These are phyloP conservation scores for Geotrichum bryndzae DNA, from an alignment of 1,139 yeast species.

Conservation along the genomic window DNA sequence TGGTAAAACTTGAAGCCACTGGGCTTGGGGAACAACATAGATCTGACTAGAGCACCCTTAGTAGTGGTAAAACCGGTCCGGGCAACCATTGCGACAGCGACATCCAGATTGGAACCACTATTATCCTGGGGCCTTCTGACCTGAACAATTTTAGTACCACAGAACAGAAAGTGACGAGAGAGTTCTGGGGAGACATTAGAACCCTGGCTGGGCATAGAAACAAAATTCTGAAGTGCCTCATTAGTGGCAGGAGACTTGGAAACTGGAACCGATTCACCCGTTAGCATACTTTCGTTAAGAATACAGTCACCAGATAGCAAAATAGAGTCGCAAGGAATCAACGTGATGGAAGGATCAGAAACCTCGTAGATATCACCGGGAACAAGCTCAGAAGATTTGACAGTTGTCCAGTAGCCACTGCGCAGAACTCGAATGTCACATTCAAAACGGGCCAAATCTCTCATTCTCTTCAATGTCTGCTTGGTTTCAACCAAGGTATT, in stretches of 20 bases:
- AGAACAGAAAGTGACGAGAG: constrained; percentile 70
- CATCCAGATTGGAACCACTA: constrained; percentile 40
- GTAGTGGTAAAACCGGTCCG: constrained; percentile 93
- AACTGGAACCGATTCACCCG: constrained; percentile 97
- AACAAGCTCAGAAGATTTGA: constrained; percentile 73
- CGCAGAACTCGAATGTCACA: constrained; percentile 88
- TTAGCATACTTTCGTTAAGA: constrained; percentile 89
- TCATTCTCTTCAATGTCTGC: constrained; percentile 63
- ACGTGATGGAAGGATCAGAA: constrained; percentile 68
- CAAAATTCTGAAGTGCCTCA: constrained; percentile 52
- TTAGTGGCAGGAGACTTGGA: constrained; percentile 65
- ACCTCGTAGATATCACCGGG: constrained; percentile 95
- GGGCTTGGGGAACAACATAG: constrained; percentile 95
- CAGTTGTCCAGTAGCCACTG: constrained; percentile 87
- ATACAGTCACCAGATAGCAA: constrained; percentile 87
- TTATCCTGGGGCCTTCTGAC: constrained; percentile 51
- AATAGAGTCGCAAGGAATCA: constrained; percentile 85
- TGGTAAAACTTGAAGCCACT: constrained; percentile 87
- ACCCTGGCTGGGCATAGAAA: constrained; percentile 27
- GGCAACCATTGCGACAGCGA: constrained; percentile 80
- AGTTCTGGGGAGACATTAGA: constrained; percentile 58
- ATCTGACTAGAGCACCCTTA: constrained; percentile 88
- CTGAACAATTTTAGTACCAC: constrained; percentile 83
- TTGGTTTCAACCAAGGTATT: constrained; percentile 82
- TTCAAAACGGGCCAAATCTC: constrained; percentile 63